phyloP scores from a whole-genome alignment of 371 early-diverging fungal species.

The Syncephalastrum racemosum region DNA sequence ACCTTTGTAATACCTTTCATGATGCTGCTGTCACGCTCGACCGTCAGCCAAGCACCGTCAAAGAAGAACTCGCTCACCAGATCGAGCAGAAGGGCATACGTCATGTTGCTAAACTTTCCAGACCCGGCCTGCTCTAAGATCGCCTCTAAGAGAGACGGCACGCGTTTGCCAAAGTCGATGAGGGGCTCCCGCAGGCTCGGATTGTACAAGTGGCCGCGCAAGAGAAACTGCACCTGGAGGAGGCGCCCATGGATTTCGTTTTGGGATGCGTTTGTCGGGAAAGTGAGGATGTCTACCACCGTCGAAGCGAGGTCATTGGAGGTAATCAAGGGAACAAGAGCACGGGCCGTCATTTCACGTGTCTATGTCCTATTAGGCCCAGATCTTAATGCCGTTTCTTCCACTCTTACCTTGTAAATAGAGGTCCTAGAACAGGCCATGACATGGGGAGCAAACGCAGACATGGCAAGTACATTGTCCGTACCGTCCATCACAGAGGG shows the following conservation, averaged over 20 bases:
- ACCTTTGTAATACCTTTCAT: constrained; percentile 17
- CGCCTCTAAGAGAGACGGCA: constrained; percentile 30
- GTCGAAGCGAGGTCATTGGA: constrained; percentile 45
- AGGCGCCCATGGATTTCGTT: constrained; percentile 75
- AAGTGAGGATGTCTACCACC: constrained; percentile 26
- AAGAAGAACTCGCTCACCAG: constrained; percentile 56
- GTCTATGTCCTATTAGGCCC: constrained; percentile 35
- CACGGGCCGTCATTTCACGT: constrained; percentile 85
- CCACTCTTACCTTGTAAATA: constrained; percentile 58
- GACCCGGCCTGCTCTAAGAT: constrained; percentile 11
- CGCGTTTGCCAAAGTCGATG: constrained; percentile 34
- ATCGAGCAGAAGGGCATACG: constrained; percentile 48
- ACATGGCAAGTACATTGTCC: constrained; percentile 48
- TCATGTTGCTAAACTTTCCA: constrained; percentile 28
- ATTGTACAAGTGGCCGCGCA: constrained; percentile 61
- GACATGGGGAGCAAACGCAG: constrained; percentile 74
- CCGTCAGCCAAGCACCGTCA: constrained; percentile 42
- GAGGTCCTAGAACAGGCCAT: constrained; percentile 70
- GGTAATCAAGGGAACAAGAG: constrained; percentile 72
- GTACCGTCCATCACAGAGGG: constrained; percentile 64
- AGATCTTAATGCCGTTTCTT: neutral
- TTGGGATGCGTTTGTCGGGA: constrained; percentile 30
- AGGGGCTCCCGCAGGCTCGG: constrained; percentile 25
- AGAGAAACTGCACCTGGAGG: constrained; percentile 61
- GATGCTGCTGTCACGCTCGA: constrained; percentile 18